A percentile compares a stretch with the other conserved stretches of the same genome.
These are phyloP conservation scores for Sporothrix dimorphospora DNA, from an alignment of 2,329 filamentous ascomycete genomes.

Conservation along the genomic window DNA sequence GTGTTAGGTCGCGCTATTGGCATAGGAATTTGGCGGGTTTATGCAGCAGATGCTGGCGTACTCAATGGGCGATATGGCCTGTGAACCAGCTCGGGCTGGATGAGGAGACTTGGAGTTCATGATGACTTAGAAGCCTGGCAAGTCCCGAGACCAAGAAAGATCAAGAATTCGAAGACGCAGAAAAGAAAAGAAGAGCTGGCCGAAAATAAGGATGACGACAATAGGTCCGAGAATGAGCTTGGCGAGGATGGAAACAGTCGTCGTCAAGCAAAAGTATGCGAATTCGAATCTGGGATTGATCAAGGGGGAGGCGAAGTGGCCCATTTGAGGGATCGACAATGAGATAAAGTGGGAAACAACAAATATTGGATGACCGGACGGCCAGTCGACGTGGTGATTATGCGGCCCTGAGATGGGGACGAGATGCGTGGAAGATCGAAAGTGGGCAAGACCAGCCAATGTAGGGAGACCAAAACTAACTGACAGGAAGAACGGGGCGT, in stretches of 20 bases:
- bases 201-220: neutral
- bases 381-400: neutral
- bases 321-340: neutral
- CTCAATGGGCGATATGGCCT: constrained; percentile 1
- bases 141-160: neutral
- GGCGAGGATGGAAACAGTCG: neutral
- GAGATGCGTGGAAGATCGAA: neutral
- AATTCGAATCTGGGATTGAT: constrained; percentile 3
- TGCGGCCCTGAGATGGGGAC: neutral
- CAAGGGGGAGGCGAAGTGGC: constrained; percentile 15
- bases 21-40: neutral
- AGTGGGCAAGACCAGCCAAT: neutral
- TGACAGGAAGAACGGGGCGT: neutral
- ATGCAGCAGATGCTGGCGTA: neutral
- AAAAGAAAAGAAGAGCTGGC: neutral
- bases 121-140: neutral
- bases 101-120: neutral
- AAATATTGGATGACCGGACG: neutral
- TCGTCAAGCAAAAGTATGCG: neutral
- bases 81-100: neutral
- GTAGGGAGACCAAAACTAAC: neutral
- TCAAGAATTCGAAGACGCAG: neutral
- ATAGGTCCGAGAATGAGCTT: constrained; percentile 6
- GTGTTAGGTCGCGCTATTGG: neutral
- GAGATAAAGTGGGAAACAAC: neutral